These are phyloP conservation scores for Emydomyces testavorans DNA, from an alignment of 2,329 filamentous ascomycete genomes.

Conservation along the genomic window DNA sequence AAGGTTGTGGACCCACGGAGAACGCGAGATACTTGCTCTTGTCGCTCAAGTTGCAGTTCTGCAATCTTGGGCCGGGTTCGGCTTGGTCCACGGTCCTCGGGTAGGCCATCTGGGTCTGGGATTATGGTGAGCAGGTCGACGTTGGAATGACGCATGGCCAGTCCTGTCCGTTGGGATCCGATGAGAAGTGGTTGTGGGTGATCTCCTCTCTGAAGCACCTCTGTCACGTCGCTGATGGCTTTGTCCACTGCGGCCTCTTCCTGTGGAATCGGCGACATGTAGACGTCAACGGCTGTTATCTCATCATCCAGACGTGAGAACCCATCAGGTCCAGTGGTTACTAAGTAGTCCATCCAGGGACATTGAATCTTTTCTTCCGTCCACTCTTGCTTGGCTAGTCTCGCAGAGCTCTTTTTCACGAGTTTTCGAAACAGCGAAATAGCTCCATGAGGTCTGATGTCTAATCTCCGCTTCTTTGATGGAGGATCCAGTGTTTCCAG, in stretches of 20 bases:
- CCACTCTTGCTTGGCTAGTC: neutral
- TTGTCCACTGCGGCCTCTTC: slow-evolving; percentile 30
- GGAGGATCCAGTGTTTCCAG: neutral
- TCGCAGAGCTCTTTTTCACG: slow-evolving; percentile 6
- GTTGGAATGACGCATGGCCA: slow-evolving; percentile 44
- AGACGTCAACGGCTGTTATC: slow-evolving; percentile 37
- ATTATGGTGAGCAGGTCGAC: slow-evolving; percentile 41
- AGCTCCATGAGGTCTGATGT: slow-evolving; percentile 1
- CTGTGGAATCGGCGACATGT: slow-evolving; percentile 32
- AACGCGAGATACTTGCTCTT: slow-evolving; percentile 19
- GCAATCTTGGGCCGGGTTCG: slow-evolving; percentile 25
- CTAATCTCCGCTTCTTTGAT: slow-evolving; percentile 2
- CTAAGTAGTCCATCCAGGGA: slow-evolving; percentile 28
- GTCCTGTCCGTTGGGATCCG: slow-evolving; percentile 44
- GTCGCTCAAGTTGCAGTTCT: slow-evolving; percentile 19
- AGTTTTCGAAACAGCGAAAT: slow-evolving; percentile 5
- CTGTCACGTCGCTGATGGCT: slow-evolving; percentile 23
- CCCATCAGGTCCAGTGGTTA: slow-evolving; percentile 16
- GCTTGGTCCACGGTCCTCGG: slow-evolving; percentile 23
- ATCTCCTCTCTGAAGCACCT: slow-evolving; percentile 21
- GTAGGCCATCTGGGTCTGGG: slow-evolving; percentile 19
- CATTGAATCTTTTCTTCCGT: slow-evolving; percentile 14
- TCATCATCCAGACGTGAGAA: slow-evolving; percentile 33
- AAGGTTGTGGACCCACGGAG: slow-evolving; percentile 21
- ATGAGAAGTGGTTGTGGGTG: slow-evolving; percentile 33